phyloP scores from a whole-genome alignment of 2,329 filamentous ascomycete genomes.

The Neopestalotiopsis sp. region DNA sequence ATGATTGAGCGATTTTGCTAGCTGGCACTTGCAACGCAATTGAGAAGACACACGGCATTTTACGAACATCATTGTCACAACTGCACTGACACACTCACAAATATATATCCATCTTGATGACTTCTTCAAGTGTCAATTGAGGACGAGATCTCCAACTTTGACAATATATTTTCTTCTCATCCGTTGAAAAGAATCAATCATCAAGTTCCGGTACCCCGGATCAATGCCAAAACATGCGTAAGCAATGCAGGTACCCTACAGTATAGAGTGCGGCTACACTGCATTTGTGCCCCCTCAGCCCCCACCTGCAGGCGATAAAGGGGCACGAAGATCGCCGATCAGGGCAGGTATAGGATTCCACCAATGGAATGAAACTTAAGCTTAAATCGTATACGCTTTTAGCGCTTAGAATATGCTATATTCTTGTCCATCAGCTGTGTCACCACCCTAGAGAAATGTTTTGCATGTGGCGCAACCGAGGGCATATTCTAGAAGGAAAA shows the following conservation, averaged over 20 bases:
- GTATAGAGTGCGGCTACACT: not conserved
- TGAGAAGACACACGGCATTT: not conserved
- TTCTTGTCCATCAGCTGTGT: not conserved
- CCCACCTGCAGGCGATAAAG: not conserved
- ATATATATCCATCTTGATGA: not conserved
- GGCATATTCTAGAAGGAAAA: not conserved
- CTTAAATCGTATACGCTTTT: not conserved
- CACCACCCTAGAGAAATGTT: not conserved
- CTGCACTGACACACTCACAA: not conserved
- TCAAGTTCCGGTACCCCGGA: not conserved
- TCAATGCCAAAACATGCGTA: not conserved
- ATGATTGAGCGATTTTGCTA: not conserved
- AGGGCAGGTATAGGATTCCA: not conserved
- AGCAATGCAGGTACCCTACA: not conserved
- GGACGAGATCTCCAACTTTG: not conserved
- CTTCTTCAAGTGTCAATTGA: not conserved
- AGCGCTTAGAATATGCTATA: not conserved
- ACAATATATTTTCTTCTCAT: not conserved
- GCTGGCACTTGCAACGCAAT: too few species aligned
- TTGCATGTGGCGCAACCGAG: not conserved
- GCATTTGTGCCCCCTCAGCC: not conserved
- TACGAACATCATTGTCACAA: not conserved
- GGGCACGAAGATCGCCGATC: not conserved
- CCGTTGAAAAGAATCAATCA: not conserved
- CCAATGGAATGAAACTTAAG: not conserved